Base-by-base conservation (phyloP, 164 flowering plant genomes). In the Vitis rupestris region DNA sequence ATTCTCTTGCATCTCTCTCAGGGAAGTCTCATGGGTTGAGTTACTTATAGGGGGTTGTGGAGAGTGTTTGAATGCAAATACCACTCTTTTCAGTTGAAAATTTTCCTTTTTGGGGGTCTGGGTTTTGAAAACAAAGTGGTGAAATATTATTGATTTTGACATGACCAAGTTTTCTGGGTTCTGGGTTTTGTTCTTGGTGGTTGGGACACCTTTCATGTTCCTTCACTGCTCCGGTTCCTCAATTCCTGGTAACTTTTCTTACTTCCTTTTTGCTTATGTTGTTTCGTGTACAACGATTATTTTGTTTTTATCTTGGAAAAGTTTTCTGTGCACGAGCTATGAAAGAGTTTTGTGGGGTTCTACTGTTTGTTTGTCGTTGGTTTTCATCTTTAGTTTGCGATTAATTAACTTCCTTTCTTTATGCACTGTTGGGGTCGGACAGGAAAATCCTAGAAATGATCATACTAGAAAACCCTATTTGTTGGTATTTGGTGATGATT, bases 141-240 rank as follows among this genome's bases (percentile, higher is more conserved):
- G 19, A 0, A 2, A 2, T 50, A 8, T 12, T 29, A 48, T 29
- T 23, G 51, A 61, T 67, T 13, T 44, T 68, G 52, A 19, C 60
- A 71, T 64, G 23, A 83, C 76, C 82, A 83, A 73, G 81, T 60
- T 57, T 70, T 70, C 62, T 77, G 75, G 71, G 52, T 16, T 76
- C 19, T 75, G 70, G 70, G 74, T 80, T 62, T 50, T 76, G 67
- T 53, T 78, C 66, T 59, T 77, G 51, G 61, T 74, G 61, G 63
- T 68, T 63, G 78, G 74, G 29, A 73, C 82, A 52, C 68, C 64
- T 75, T 70, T 82, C 15, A 19, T 76, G 59, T 44, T 70, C 62
- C 52, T 75, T 13, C 49, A 47, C 70, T 55, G 66, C 68, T 64
- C 72, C 19, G 59, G 49, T 64, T 75, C 68, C 60, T 55, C 70